Percentiles rank a stretch among this genome's conserved stretches.
These are phyloP conservation scores for Miscanthus lutarioriparius DNA, from an alignment of 176 grass and related monocot genomes.

Conservation along the genomic window DNA sequence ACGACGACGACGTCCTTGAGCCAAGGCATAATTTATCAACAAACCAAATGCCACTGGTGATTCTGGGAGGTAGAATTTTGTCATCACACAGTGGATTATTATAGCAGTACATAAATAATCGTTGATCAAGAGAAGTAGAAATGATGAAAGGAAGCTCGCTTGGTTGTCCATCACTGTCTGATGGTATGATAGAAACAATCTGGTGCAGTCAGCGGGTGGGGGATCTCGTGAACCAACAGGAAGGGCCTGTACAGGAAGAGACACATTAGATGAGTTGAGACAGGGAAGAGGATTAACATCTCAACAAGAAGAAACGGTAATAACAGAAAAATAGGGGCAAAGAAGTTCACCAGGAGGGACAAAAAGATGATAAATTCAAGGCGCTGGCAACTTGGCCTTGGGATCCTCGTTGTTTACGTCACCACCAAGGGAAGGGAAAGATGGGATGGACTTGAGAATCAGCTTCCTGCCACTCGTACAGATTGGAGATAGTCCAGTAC, in stretches of 20 bases:
- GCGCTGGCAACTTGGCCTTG: conserved; percentile 29
- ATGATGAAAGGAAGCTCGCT: conserved; percentile 20
- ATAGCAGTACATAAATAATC: not conserved
- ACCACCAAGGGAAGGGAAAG: conserved; percentile 57
- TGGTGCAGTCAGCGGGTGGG: not conserved
- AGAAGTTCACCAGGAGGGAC: not conserved
- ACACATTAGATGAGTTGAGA: not conserved
- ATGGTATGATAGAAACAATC: conserved; percentile 5
- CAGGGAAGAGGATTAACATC: conserved; percentile 3
- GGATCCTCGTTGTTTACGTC: conserved; percentile 34
- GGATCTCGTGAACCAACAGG: not conserved
- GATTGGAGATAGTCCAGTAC: conserved; percentile 54
- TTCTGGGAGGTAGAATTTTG: not conserved
- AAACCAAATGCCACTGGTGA: not conserved
- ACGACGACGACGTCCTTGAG: not conserved
- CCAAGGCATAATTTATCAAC: conserved; percentile 30
- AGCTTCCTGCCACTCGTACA: conserved; percentile 54
- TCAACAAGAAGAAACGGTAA: not conserved
- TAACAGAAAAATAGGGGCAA: not conserved
- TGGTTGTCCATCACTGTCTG: conserved; percentile 23
- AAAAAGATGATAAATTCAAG: conserved; percentile 38
- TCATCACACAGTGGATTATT: conserved; percentile 35
- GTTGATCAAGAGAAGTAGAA: conserved; percentile 1
- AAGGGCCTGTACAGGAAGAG: conserved; percentile 12
- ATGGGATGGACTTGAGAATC: conserved; percentile 62